Evolutionary conservation across 2,329 filamentous ascomycete genomes (phyloP).

Genomic region (Fusarium mangiferae): DNA sequence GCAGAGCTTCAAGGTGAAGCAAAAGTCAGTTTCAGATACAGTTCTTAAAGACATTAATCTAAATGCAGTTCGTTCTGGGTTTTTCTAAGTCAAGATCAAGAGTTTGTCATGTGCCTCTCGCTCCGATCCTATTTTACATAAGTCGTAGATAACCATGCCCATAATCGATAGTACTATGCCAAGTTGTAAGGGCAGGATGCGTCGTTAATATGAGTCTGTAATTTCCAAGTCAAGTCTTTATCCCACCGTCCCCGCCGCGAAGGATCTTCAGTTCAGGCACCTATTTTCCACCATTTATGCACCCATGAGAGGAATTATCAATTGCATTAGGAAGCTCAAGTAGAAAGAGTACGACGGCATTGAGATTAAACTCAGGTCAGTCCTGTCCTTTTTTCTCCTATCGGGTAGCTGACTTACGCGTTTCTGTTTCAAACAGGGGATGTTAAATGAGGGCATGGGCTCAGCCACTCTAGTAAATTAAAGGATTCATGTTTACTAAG

Average conservation of each 20-base stretch:
- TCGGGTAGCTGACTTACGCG: neutral
- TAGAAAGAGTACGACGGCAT: too few species aligned
- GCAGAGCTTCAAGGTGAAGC: neutral
- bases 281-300: fast-evolving
- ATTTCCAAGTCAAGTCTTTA: fast-evolving
- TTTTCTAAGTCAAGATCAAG: too few species aligned
- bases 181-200: fast-evolving
- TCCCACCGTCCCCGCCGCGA: fast-evolving
- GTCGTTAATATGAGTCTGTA: fast-evolving
- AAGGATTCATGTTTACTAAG: neutral
- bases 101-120: fast-evolving
- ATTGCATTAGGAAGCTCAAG: neutral
- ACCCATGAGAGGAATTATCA: neutral
- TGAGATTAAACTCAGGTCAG: neutral
- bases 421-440: neutral
- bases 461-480: neutral
- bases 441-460: neutral
- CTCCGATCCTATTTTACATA: fast-evolving
- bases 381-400: neutral
- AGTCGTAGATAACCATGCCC: too few species aligned
- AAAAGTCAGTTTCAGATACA: neutral
- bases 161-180: neutral
- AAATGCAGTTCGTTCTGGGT: neutral
- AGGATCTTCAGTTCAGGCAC: neutral
- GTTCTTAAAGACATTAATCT: neutral